Conservation (phyloP, 129 eudicot species). For the Lactuca saligna region DNA sequence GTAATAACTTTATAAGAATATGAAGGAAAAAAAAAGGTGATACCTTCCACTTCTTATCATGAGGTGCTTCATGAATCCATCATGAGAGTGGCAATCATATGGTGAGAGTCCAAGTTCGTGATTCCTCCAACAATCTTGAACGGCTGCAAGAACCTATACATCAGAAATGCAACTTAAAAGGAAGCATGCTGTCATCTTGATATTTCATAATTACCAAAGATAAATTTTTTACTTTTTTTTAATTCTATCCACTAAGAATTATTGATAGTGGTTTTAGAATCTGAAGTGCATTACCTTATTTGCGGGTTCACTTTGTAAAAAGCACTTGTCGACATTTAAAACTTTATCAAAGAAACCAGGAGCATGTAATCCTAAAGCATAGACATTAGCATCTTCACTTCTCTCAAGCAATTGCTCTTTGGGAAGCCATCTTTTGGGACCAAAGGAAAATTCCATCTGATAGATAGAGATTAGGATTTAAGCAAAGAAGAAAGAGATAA, state of each 20-base stretch:
- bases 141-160: slow-evolving; percentile 90
- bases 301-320: slow-evolving; percentile 90
- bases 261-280: slow-evolving; percentile 3
- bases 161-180: slow-evolving; percentile 52
- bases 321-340: slow-evolving; percentile 73
- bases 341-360: slow-evolving; percentile 97
- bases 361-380: slow-evolving; percentile 92
- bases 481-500: not conserved
- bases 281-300: slow-evolving; percentile 55
- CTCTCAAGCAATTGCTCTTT: slow-evolving; percentile 51
- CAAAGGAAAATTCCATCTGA: slow-evolving; percentile 96
- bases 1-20: slow-evolving; percentile 9
- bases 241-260: not conserved
- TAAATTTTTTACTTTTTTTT: not conserved
- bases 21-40: not conserved
- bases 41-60: slow-evolving; percentile 95
- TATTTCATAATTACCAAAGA: not conserved
- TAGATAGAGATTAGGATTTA: not conserved
- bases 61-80: slow-evolving; percentile 85
- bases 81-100: slow-evolving; percentile 74
- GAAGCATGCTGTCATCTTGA: slow-evolving; percentile 16
- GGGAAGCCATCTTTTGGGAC: slow-evolving; percentile 77
- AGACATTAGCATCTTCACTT: slow-evolving; percentile 39
- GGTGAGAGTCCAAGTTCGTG: slow-evolving; percentile 70
- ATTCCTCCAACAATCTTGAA: slow-evolving; percentile 89